Conservation (phyloP, 2,329 filamentous ascomycete species). For the Didymella segeticola region DNA sequence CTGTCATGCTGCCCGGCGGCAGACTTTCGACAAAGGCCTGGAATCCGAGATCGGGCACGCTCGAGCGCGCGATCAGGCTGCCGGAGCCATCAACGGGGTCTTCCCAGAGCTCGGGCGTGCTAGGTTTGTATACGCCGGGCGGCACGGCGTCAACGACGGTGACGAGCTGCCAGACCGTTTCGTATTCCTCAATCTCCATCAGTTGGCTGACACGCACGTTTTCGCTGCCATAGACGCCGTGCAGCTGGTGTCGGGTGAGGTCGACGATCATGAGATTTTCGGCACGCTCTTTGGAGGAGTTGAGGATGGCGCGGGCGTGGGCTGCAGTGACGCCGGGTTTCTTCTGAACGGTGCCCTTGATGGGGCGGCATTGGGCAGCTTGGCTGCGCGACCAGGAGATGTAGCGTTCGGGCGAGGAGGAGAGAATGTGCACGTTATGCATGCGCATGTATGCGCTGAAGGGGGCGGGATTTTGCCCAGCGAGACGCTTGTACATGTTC, state of each 20-base stretch:
- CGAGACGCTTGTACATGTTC: conserved; percentile 74
- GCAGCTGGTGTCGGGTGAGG: conserved; percentile 90
- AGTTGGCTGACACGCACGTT: conserved; percentile 77
- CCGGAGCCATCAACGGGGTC: conserved; percentile 35
- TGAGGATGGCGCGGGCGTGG: conserved; percentile 74
- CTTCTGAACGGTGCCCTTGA: conserved; percentile 96
- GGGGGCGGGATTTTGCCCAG: conserved; percentile 76
- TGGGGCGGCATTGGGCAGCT: conserved; percentile 81
- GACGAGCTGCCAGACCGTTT: conserved; percentile 89
- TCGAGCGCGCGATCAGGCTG: conserved; percentile 11
- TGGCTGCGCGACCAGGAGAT: conserved; percentile 70
- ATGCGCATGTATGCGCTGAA: conserved; percentile 85
- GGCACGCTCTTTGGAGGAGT: conserved; percentile 85
- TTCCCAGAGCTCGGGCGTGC: conserved; percentile 42
- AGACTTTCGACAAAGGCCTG: conserved; percentile 79
- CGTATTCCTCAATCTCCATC: conserved; percentile 88
- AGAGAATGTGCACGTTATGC: conserved; percentile 69
- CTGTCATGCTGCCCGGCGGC: conserved; percentile 95
- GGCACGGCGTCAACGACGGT: conserved; percentile 77
- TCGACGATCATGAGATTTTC: conserved; percentile 99
- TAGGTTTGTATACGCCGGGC: conserved; percentile 29
- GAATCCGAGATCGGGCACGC: conserved; percentile 62
- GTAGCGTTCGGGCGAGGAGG: conserved; percentile 89
- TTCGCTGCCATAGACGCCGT: conserved; percentile 79
- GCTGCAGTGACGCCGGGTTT: conserved; percentile 70